These are phyloP conservation scores for Suillus fuscotomentosus DNA, from an alignment of 768 basidiomycete species.

Conservation along the genomic window DNA sequence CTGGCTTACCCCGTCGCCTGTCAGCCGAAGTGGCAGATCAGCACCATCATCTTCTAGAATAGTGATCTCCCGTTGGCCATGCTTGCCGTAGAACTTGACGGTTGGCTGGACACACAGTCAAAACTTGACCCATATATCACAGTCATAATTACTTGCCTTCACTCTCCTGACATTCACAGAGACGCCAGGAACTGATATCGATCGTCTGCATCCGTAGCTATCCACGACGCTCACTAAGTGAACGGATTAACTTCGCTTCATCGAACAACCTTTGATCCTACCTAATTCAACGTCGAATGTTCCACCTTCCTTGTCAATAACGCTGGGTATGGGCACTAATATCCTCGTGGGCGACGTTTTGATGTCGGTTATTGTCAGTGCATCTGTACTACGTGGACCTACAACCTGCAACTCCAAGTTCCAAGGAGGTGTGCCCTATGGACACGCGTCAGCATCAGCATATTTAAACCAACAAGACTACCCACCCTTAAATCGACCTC, in stretches of 20 bases:
- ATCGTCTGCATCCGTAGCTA: conserved; percentile 79
- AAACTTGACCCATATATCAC: neutral
- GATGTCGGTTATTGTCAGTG: conserved; percentile 54
- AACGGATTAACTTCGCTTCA: conserved; percentile 13
- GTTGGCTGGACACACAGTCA: conserved; percentile 58
- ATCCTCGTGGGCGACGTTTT: conserved; percentile 53
- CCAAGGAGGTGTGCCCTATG: conserved; percentile 88
- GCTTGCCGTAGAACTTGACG: conserved; percentile 77
- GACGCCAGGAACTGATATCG: conserved; percentile 73
- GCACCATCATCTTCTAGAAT: conserved; percentile 75
- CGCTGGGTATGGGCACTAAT: conserved; percentile 65
- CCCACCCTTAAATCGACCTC: conserved; percentile 79
- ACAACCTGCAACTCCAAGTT: conserved; percentile 80
- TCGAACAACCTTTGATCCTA: conserved; percentile 29
- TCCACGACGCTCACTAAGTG: conserved; percentile 80
- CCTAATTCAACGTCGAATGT: conserved; percentile 78
- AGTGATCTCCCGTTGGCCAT: conserved; percentile 52
- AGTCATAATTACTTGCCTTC: conserved; percentile 47
- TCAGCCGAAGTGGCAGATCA: conserved; percentile 77
- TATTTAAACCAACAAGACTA: conserved; percentile 7
- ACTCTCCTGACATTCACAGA: conserved; percentile 82
- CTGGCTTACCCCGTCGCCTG: conserved; percentile 79
- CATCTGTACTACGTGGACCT: conserved; percentile 66
- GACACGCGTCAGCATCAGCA: conserved; percentile 2
- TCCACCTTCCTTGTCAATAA: conserved; percentile 67